phyloP scores from a whole-genome alignment of 768 basidiomycete genomes.

The Boletus eberwhitei region DNA sequence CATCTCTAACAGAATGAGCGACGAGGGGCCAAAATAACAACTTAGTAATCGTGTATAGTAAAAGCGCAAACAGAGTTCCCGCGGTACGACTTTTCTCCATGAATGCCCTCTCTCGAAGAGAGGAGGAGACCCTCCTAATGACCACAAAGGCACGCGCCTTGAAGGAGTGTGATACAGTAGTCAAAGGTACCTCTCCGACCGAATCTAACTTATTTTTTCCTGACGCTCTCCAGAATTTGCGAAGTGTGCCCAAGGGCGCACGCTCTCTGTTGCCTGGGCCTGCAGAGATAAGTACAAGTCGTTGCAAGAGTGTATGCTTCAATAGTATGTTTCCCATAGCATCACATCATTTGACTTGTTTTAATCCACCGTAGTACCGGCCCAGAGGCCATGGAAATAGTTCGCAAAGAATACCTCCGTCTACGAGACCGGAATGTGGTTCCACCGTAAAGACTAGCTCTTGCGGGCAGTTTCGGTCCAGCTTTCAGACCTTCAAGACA shows the following conservation, averaged over 20 bases:
- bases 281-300: conserved; percentile 66
- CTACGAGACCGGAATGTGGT: conserved; percentile 42
- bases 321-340: conserved; percentile 53
- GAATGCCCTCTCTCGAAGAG: conserved; percentile 83
- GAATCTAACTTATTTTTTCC: not conserved
- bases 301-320: conserved; percentile 76
- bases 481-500: not conserved
- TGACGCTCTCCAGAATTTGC: conserved; percentile 62
- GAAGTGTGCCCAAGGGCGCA: conserved; percentile 76
- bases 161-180: conserved; percentile 71
- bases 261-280: conserved; percentile 82
- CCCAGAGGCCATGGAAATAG: conserved; percentile 67
- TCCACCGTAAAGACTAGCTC: not conserved
- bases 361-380: conserved; percentile 49
- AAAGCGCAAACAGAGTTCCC: not conserved
- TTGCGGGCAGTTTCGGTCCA: not conserved
- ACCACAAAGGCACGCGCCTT: conserved; percentile 76
- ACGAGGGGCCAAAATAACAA: not conserved
- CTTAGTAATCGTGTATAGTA: conserved; percentile 7
- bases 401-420: conserved; percentile 71
- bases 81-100: conserved; percentile 36
- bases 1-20: conserved; percentile 3
- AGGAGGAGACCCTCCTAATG: conserved; percentile 84
- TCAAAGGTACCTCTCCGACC: conserved; percentile 50
- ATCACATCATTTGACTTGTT: not conserved